Percentiles rank a stretch among this genome's conserved stretches.
Evolutionary conservation across 2,329 filamentous ascomycete species (phyloP).

Genomic region (Penicillium sumatraense): DNA sequence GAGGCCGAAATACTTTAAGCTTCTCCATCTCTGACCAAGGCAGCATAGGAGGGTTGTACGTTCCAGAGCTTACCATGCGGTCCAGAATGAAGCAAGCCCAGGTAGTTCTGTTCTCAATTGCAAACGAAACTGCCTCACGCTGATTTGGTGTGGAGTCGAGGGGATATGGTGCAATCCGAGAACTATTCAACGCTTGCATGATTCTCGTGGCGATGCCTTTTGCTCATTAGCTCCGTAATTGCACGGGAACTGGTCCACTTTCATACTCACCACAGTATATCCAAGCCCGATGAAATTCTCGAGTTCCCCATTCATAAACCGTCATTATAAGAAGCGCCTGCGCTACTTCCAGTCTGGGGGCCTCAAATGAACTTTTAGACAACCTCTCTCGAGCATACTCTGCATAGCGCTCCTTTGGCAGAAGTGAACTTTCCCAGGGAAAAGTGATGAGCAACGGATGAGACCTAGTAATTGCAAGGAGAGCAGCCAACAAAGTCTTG

Average conservation of each 20-base stretch:
- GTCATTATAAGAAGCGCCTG: constrained; percentile 48
- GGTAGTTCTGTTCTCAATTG: constrained; percentile 47
- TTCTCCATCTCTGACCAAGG: constrained; percentile 25
- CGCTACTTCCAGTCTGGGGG: constrained; percentile 41
- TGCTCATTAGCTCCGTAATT: not conserved
- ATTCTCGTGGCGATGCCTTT: constrained; percentile 45
- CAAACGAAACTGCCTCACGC: constrained; percentile 25
- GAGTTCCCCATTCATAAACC: constrained; percentile 49
- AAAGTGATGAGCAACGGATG: constrained; percentile 4
- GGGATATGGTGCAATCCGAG: constrained; percentile 24
- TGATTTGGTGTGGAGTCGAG: constrained; percentile 30
- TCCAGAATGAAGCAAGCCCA: constrained; percentile 55
- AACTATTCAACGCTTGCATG: constrained; percentile 36
- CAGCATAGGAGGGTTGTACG: constrained; percentile 35
- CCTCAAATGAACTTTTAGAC: constrained; percentile 16
- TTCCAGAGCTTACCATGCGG: constrained; percentile 50
- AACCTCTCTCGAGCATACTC: constrained; percentile 17
- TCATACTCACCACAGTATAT: constrained; percentile 37
- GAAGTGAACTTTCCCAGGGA: constrained; percentile 3
- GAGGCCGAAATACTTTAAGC: constrained; percentile 14
- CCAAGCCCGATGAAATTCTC: constrained; percentile 51
- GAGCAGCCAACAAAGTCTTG: constrained; percentile 16
- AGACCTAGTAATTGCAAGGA: constrained; percentile 9
- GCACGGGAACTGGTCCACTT: not conserved
- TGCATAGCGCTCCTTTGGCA: constrained; percentile 18